These are phyloP conservation scores for Dalbergia cultrata DNA, from an alignment of 306 rosid species.

Conservation along the genomic window DNA sequence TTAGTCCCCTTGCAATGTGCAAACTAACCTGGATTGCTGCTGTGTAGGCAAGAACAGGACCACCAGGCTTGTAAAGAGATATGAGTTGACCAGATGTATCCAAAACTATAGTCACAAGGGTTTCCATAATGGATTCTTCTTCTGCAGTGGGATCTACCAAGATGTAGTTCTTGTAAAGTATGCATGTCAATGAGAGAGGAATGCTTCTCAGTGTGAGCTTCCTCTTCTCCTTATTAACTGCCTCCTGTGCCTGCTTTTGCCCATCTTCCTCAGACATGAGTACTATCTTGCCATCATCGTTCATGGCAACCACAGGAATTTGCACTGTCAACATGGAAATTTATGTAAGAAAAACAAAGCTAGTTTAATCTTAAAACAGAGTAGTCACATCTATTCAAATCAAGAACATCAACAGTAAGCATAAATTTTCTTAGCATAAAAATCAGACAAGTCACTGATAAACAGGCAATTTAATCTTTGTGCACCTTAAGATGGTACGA, in stretches of 20 bases:
- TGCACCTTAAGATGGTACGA: neutral
- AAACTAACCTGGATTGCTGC: conserved; percentile 79
- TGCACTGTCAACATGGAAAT: conserved; percentile 64
- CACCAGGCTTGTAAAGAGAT: conserved; percentile 93
- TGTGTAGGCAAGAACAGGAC: conserved; percentile 75
- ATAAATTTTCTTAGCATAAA: neutral
- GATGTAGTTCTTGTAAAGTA: conserved; percentile 83
- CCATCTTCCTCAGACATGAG: conserved; percentile 69
- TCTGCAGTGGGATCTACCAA: conserved; percentile 90
- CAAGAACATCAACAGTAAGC: conserved; percentile 24
- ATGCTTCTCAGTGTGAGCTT: conserved; percentile 69
- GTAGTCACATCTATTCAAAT: neutral
- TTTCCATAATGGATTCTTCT: conserved; percentile 92
- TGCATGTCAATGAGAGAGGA: conserved; percentile 86
- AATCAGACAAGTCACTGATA: conserved; percentile 2
- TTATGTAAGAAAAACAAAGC: conserved; percentile 10
- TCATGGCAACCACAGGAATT: conserved; percentile 79
- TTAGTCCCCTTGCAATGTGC: conserved; percentile 31
- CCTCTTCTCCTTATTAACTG: conserved; percentile 78
- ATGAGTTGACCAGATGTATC: conserved; percentile 77
- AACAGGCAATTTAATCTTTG: neutral
- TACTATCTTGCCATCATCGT: conserved; percentile 80
- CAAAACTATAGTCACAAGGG: conserved; percentile 80
- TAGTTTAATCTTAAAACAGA: conserved; percentile 5
- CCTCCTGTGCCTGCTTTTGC: conserved; percentile 59